Evolutionary conservation across 1,139 yeast genomes (phyloP), one percentile per base, ranked within the genome.

Genomic region (Saccharomyces hybrid): DNA sequence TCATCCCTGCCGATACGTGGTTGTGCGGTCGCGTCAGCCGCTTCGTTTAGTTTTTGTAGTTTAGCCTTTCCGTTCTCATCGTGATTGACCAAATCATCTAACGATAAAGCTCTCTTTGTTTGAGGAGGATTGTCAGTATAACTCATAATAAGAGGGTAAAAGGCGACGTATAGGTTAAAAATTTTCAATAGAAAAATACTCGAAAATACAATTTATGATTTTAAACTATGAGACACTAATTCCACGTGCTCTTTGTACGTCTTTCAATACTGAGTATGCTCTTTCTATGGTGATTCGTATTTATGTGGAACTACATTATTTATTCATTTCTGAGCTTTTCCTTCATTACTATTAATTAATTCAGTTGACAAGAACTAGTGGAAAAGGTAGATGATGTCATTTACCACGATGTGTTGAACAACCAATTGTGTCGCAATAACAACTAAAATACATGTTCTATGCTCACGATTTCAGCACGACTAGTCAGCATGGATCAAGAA

Each of bases 21-120:
- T 24, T 42, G 53, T 9, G 47, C 53, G 16, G 47, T 54, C 14
- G 47, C 51, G n/a, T 56, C 56, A 6, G 52, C 47, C 8, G 49
- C 49, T 32, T 54, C 56, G 51, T 49, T 47, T 32, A 57, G 49
- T 57, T 58, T 57, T 50, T 58, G 62, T 51, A 60, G 44, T 56
- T 57, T 56, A 3, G 19, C 44, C 46, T 59, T 59, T 29, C 58
- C 62, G 44, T 57, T 55, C 24, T 68, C 71, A 48, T 68, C 72
- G 55, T 68, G 71, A 54, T 69, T 67, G 19, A 69, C 72, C 52
- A 69, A 51, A 54, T 69, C 71, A 50, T 66, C 70, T 49, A 69
- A 53, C 2, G 73, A 68, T 32, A 67, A 53, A 3, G 68, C 70
- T 46, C 71, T 63, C 47, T 65, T 67, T n/a, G 46, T 50, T 16